Conservation (phyloP, 2,329 filamentous ascomycete species). For the Paracoccidioides brasiliensis region DNA sequence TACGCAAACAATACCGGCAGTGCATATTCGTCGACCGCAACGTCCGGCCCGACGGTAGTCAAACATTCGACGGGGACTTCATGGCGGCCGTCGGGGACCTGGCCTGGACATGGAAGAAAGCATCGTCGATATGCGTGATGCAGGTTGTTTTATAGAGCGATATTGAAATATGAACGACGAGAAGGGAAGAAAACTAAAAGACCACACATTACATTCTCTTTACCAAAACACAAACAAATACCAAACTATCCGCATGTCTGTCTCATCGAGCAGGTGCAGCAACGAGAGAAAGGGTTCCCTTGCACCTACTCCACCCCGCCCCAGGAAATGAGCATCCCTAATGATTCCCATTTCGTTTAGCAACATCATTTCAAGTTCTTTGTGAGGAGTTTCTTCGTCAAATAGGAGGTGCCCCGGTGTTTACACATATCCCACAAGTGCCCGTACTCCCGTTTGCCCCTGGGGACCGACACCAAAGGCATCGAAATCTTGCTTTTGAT, state of each 20-base stretch:
- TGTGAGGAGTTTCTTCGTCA: not conserved
- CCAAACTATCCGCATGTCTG: no score
- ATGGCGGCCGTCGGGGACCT: not conserved
- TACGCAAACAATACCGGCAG: slow-evolving; percentile 38
- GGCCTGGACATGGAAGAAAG: not conserved
- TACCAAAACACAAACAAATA: no score
- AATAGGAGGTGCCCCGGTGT: no score
- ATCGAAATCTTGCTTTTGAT: not conserved
- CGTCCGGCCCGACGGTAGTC: slow-evolving; percentile 26
- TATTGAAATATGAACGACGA: not conserved
- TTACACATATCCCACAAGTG: no score
- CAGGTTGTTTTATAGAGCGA: not conserved
- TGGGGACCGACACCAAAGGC: no score
- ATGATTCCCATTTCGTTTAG: not conserved
- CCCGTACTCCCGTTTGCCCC: no score
- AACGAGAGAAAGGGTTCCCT: not conserved
- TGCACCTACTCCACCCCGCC: no score
- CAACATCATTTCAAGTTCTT: not conserved
- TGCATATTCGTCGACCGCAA: slow-evolving; percentile 17
- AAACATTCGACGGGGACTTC: slow-evolving; percentile 25
- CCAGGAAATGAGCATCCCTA: not conserved
- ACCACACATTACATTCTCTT: no score
- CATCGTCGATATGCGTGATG: not conserved
- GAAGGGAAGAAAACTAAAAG: not conserved
- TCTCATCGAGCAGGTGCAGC: no score